Conservation (phyloP, 768 basidiomycete genomes). For the Gymnopilus junonius region DNA sequence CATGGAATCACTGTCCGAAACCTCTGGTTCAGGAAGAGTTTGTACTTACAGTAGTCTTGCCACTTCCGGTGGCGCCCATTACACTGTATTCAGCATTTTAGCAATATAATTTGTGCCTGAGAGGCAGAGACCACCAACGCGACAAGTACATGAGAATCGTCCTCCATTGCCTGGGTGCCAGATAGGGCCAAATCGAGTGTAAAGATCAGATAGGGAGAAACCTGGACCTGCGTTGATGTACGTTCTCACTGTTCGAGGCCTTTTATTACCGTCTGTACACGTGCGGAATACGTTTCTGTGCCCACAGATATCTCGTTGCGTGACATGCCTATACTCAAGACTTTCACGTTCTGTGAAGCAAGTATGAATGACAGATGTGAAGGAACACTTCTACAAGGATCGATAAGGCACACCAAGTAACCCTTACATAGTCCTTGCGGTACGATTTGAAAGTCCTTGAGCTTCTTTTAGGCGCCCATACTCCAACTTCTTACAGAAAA, state of each 20-base stretch:
- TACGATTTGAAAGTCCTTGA: not conserved
- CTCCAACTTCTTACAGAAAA: not conserved
- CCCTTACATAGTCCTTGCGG: not conserved
- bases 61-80: conserved; percentile 42
- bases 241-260: not conserved
- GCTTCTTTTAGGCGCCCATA: not conserved
- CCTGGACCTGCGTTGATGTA: no score
- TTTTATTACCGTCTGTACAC: not conserved
- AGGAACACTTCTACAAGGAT: not conserved
- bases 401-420: not conserved
- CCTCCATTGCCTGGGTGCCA: no score
- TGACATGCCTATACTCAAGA: not conserved
- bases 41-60: conserved; percentile 37
- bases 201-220: no score
- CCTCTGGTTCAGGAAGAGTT: not conserved
- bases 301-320: not conserved
- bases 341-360: not conserved
- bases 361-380: not conserved
- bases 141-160: not conserved
- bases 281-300: not conserved
- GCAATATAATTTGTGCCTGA: not conserved
- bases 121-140: not conserved
- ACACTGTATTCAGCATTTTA: conserved; percentile 23
- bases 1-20: not conserved
- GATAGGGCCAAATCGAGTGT: no score